Conservation (phyloP, 2,329 filamentous ascomycete species). For the Scortechinia acanthostroma region DNA sequence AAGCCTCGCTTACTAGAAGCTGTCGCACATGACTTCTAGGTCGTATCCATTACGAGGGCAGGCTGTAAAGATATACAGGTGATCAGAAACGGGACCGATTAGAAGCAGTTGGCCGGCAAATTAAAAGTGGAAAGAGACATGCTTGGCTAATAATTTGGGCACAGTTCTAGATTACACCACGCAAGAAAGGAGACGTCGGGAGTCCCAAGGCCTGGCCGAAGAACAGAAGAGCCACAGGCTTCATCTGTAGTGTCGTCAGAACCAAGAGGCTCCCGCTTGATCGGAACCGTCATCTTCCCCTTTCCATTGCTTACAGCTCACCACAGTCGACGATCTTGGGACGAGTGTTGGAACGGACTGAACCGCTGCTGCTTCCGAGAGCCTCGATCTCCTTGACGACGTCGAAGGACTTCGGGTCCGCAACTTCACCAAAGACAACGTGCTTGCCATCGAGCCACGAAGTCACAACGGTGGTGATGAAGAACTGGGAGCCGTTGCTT, state of each 20-base stretch:
- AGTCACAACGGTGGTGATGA: conserved; percentile 87
- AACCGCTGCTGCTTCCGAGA: conserved; percentile 44
- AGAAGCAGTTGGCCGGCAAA: no score
- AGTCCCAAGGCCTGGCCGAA: background rate
- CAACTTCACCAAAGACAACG: conserved; percentile 77
- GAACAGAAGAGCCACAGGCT: background rate
- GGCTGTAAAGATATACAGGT: no score
- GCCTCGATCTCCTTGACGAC: conserved; percentile 57
- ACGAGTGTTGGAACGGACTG: conserved; percentile 45
- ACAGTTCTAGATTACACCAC: background rate
- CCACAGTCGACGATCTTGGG: conserved; percentile 51
- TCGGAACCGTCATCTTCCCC: background rate
- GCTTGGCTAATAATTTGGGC: no score
- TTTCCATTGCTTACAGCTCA: conserved; percentile 6
- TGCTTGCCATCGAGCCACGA: conserved; percentile 79
- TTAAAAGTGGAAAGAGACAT: no score
- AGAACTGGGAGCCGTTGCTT: conserved; percentile 97
- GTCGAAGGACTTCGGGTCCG: conserved; percentile 34
- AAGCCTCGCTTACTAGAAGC: no score
- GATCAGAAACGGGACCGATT: no score
- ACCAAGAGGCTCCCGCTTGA: background rate
- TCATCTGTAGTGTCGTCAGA: background rate
- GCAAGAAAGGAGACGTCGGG: background rate
- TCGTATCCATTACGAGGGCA: no score
- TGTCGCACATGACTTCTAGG: no score